Base-by-base conservation (phyloP, 2,329 filamentous ascomycete genomes). In the Phialemonium atrogriseum region DNA sequence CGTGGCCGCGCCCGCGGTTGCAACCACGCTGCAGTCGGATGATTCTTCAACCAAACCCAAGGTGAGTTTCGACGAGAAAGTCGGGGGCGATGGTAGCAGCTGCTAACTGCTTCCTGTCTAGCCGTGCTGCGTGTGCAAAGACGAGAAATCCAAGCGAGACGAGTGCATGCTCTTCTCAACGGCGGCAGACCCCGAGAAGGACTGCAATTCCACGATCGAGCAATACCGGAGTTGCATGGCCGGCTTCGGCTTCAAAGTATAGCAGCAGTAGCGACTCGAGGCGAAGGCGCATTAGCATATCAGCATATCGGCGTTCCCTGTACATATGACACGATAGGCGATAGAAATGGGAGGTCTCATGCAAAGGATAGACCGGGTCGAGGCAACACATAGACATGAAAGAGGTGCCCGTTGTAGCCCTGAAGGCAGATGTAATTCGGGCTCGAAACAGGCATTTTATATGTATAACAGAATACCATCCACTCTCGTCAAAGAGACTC, bases 121-220 rank as follows among this genome's bases (percentile, higher is more conserved):
- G 86, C 89, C 89, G 25, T 96, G 91, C 73, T 96, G 91, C 56
- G 91, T 96, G 18, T 98, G 91, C 76, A 95, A 88, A 55, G 77
- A 91, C 26, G 87, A 98, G 60, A 98, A 98, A 61, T 70, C 84
- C 23, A 73, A 73, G 47, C 85, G 91, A 42, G 91, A 98, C 64
- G 88, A 98, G 62, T 98, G 91, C 70, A 96, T 98, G 89, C 83
- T 98, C 35, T 95, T 96, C 67, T 94, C 86, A 34, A 87, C 76
- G 41, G 72, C 84, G 39, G 71, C 80, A 51, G 82, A 95, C 53
- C 85, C 91, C 23, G 74, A 84, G 48, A 71, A 76, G 51, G 87
- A 93, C 50, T 98, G 91, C 70, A 73, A 79, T 58, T 73, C 79
- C 30, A 72, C 85, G 40, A 83, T 98, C 42, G 76, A 85, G 17